These are phyloP conservation scores for Begonia masoniana DNA, from an alignment of 306 rosid genomes.

Conservation along the genomic window DNA sequence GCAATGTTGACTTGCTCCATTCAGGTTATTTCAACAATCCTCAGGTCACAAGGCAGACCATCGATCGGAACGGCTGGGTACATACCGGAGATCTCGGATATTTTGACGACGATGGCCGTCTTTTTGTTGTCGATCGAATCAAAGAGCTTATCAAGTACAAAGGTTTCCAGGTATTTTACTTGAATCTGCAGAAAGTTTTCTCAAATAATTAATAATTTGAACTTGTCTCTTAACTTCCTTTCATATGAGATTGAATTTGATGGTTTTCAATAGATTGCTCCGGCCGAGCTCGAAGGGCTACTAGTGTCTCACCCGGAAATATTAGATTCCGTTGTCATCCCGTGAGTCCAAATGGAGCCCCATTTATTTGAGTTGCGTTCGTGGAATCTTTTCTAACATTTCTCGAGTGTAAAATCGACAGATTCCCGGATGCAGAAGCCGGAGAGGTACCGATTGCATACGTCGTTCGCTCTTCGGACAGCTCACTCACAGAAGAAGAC, in stretches of 20 bases:
- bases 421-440: slow-evolving; percentile 87
- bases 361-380: too few species aligned
- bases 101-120: slow-evolving; percentile 59
- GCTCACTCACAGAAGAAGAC: slow-evolving; percentile 71
- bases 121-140: slow-evolving; percentile 83
- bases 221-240: too few species aligned
- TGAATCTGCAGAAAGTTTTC: too few species aligned
- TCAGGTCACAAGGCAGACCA: slow-evolving; percentile 59
- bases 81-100: slow-evolving; percentile 99
- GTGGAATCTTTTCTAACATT: too few species aligned
- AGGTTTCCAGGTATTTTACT: slow-evolving; percentile 62
- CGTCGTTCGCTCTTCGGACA: slow-evolving; percentile 52
- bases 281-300: slow-evolving; percentile 92
- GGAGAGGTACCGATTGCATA: slow-evolving; percentile 89
- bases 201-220: too few species aligned
- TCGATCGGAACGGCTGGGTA: slow-evolving; percentile 68
- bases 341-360: slow-evolving; percentile 31
- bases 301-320: slow-evolving; percentile 88
- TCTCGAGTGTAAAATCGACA: slow-evolving; percentile 5
- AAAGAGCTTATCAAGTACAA: slow-evolving; percentile 92
- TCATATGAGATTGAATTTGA: too few species aligned
- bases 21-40: slow-evolving; percentile 84
- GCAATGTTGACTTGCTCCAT: neutral
- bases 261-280: slow-evolving; percentile 54
- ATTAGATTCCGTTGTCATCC: slow-evolving; percentile 88